Percentiles rank a stretch among this genome's conserved stretches.
Conservation (phyloP, 495 filamentous ascomycete genomes). For the Talaromyces thailandensis region DNA sequence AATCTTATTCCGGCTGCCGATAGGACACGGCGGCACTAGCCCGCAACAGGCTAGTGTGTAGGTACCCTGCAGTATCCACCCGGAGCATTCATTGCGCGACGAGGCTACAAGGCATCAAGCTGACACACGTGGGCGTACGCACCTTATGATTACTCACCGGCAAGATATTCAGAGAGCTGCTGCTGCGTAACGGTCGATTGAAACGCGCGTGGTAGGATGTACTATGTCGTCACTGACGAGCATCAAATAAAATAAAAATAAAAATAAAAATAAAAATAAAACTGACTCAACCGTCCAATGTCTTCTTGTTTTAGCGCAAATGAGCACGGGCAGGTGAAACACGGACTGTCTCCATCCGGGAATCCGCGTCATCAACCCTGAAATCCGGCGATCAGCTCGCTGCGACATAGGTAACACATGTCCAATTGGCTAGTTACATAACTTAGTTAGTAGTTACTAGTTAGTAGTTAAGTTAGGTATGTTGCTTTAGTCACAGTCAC, state of each 20-base stretch:
- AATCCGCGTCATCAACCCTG: neutral
- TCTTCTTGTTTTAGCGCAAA: neutral
- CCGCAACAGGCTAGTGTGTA: neutral
- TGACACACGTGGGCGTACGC: neutral
- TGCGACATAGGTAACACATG: neutral
- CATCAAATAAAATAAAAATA: too few relatives aligned
- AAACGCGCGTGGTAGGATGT: too few relatives aligned
- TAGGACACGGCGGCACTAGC: neutral
- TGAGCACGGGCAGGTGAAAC: neutral
- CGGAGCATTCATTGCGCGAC: too few relatives aligned
- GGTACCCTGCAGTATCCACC: neutral
- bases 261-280: too few relatives aligned
- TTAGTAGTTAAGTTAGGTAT: too few relatives aligned
- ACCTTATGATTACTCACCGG: too few relatives aligned
- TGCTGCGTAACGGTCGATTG: neutral
- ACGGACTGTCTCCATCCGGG: neutral
- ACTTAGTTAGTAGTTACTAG: neutral
- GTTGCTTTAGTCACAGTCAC: neutral
- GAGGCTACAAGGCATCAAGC: neutral
- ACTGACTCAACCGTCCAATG: neutral
- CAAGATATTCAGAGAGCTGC: too few relatives aligned
- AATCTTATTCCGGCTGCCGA: neutral
- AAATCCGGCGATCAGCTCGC: neutral
- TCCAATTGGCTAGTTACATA: neutral
- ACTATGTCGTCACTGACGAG: neutral